These are phyloP conservation scores for Sambucus nigra DNA, from an alignment of 129 eudicot genomes.

Conservation along the genomic window DNA sequence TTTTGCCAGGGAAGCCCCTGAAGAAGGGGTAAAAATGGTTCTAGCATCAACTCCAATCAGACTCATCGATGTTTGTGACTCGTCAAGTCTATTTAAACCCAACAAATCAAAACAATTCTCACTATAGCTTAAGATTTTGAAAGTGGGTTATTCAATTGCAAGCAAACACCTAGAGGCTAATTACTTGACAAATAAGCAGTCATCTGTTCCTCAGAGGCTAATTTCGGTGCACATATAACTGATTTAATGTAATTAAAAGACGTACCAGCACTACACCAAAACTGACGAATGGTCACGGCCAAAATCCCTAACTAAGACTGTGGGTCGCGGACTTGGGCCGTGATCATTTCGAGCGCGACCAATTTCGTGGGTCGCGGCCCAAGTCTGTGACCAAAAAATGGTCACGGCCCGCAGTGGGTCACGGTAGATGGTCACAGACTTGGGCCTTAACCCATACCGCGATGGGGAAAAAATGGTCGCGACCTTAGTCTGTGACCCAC, in stretches of 20 bases:
- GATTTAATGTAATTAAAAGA: constrained; percentile 44
- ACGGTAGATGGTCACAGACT: no score
- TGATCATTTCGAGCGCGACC: no score
- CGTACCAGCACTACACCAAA: no score
- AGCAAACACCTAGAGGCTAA: constrained; percentile 70
- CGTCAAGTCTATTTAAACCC: constrained; percentile 20
- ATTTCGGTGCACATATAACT: constrained; percentile 21
- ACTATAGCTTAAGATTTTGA: constrained; percentile 39
- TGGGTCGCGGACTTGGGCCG: no score
- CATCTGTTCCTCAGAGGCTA: constrained; percentile 35
- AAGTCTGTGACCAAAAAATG: no score
- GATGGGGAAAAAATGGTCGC: no score
- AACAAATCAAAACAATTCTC: constrained; percentile 53
- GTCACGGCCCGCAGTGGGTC: no score
- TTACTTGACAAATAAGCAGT: constrained; percentile 38
- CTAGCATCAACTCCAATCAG: constrained; percentile 62
- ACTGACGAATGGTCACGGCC: no score
- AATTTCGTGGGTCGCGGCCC: no score
- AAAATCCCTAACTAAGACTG: no score
- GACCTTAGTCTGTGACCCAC: no score
- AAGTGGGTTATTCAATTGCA: constrained; percentile 49
- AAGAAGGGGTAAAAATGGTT: constrained; percentile 43
- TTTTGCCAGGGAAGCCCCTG: constrained; percentile 39
- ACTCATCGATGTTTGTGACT: constrained; percentile 9
- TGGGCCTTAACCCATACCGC: no score